These are phyloP conservation scores for Calonectria multiphialidica DNA, from an alignment of 2,329 filamentous ascomycete species.

Conservation along the genomic window DNA sequence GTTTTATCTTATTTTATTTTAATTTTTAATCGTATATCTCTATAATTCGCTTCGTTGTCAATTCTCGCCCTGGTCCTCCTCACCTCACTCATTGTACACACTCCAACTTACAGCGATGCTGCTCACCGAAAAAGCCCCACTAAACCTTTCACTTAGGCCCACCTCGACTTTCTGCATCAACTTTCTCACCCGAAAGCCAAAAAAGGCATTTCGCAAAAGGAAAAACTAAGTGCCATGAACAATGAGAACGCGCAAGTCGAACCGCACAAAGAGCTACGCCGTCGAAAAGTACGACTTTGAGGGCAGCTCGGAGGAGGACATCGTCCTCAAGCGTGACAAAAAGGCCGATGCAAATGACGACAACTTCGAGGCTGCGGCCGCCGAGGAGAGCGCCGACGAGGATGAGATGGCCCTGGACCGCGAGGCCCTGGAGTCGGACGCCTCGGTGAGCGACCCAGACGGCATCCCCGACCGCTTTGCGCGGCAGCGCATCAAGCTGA, in stretches of 20 bases:
- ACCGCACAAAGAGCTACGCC: constrained; percentile 50
- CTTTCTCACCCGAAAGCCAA: constrained; percentile 2
- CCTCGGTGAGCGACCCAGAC: constrained; percentile 38
- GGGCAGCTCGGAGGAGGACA: constrained; percentile 47
- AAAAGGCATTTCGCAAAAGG: background rate
- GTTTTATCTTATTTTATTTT: background rate
- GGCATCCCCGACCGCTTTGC: constrained; percentile 46
- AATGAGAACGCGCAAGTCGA: constrained; percentile 54
- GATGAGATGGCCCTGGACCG: constrained; percentile 46
- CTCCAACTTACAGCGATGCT: background rate
- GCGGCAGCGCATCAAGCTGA: constrained; percentile 41
- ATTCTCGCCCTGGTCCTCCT: background rate
- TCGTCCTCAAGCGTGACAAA: constrained; percentile 30
- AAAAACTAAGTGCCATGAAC: background rate
- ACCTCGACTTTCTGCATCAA: background rate
- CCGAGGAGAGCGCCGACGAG: constrained; percentile 49
- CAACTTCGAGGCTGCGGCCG: constrained; percentile 47
- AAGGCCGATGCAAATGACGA: constrained; percentile 42
- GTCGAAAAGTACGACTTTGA: constrained; percentile 52
- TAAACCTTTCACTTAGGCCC: background rate
- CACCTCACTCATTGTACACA: background rate
- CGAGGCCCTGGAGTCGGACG: constrained; percentile 46
- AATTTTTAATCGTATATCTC: too few species aligned
- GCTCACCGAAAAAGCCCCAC: constrained; percentile 6
- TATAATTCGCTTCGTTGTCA: background rate